These are phyloP conservation scores for Emericellopsis atlantica DNA, from an alignment of 2,329 filamentous ascomycete species.

Conservation along the genomic window DNA sequence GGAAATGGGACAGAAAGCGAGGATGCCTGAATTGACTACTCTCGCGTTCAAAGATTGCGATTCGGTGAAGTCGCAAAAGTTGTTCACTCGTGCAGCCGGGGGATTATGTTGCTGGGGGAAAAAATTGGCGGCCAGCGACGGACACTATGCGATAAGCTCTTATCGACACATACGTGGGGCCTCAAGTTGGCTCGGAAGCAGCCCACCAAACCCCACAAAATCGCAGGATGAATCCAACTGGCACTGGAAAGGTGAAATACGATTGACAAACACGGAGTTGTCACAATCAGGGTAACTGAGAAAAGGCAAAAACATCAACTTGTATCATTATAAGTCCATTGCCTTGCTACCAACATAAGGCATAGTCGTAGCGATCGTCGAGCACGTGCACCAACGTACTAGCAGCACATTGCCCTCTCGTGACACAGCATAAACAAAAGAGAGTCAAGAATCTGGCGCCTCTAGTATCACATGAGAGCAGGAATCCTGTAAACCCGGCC, in stretches of 20 bases:
- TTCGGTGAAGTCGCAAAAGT: not conserved
- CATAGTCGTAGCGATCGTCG: conserved; percentile 22
- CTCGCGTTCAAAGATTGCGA: conserved; percentile 2
- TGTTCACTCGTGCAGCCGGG: not conserved
- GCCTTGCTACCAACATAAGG: conserved; percentile 19
- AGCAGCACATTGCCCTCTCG: conserved; percentile 13
- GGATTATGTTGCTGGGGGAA: not conserved
- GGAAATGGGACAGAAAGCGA: not conserved
- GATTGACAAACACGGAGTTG: too few relatives aligned
- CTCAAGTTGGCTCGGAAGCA: too few relatives aligned
- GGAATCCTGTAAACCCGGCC: conserved; percentile 1
- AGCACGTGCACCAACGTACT: conserved; percentile 17
- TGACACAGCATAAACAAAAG: conserved; percentile 23
- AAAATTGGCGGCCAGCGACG: not conserved
- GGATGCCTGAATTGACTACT: conserved; percentile 5
- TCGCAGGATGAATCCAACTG: too few relatives aligned
- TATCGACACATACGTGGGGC: conserved; percentile 2
- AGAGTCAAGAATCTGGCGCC: conserved; percentile 24
- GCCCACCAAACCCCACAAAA: too few relatives aligned
- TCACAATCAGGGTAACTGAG: too few relatives aligned
- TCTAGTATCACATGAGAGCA: conserved; percentile 22
- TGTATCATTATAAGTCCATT: too few relatives aligned
- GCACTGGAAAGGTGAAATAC: too few relatives aligned
- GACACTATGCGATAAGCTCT: conserved; percentile 3
- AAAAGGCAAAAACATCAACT: too few relatives aligned